These are phyloP conservation scores for Nicotiana attenuata DNA, from an alignment of 257 asterid species.

Conservation along the genomic window DNA sequence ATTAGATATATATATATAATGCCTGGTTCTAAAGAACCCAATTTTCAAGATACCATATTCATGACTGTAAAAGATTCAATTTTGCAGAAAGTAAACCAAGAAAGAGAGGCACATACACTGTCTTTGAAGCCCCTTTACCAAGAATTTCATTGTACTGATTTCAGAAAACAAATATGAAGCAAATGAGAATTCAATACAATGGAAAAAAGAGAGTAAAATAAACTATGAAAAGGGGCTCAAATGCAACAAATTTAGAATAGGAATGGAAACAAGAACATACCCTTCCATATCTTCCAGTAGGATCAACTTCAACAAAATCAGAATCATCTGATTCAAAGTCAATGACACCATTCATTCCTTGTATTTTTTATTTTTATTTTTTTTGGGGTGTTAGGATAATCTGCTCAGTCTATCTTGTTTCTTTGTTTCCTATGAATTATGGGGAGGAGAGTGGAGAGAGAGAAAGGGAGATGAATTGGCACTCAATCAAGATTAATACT, in stretches of 20 bases:
- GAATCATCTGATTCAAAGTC: conserved; percentile 60
- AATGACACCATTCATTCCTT: conserved; percentile 57
- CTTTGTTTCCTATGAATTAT: not conserved
- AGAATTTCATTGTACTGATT: conserved; percentile 95
- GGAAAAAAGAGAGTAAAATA: not conserved
- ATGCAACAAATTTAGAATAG: not conserved
- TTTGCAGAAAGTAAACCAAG: conserved; percentile 16
- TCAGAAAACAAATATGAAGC: conserved; percentile 10
- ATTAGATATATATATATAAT: not conserved
- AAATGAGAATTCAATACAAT: not conserved
- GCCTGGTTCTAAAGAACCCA: conserved; percentile 11
- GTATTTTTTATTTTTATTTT: not conserved
- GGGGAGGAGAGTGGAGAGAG: conserved; percentile 11
- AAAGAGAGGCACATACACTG: conserved; percentile 56
- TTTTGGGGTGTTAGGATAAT: not conserved
- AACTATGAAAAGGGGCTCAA: not conserved
- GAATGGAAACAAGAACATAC: conserved; percentile 28
- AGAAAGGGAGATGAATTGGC: conserved; percentile 5
- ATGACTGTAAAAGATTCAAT: conserved; percentile 1
- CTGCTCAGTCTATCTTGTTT: not conserved
- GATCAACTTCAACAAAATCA: conserved; percentile 89
- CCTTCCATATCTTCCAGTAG: conserved; percentile 95
- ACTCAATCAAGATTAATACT: conserved; percentile 10
- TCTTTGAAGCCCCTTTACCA: conserved; percentile 93
- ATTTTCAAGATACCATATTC: not conserved